Base-by-base conservation (phyloP, 495 filamentous ascomycete genomes). In the Acidiella bohemica region DNA sequence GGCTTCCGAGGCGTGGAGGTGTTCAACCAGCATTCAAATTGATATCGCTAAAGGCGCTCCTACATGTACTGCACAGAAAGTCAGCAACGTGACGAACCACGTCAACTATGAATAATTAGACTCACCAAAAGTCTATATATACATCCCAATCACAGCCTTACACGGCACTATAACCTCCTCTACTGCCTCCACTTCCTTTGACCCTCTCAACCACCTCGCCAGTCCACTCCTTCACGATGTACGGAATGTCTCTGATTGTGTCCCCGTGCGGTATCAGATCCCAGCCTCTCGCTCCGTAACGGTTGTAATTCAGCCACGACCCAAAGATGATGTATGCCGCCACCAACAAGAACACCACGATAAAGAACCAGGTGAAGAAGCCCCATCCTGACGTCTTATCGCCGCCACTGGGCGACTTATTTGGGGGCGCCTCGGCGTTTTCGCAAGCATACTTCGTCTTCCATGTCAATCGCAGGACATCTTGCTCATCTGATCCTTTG, bases 241-340 rank as follows among this genome's bases (percentile, higher is more conserved):
- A 97, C 6, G 90, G 92, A 3, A 95, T 53, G 46, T 97, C 90
- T 37, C 87, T 75, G 52, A 97, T 78, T 10, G 83, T 81, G 58
- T 97, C 90, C 40, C 81, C 76, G 58, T 96, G 92, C 0, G 90
- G 90, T 9, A 96, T 70, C 10, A 96, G 71, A 50, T 96, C 90
- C 90, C 86, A 95, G 40, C 90, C 90, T 16, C 90, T 71, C 30
- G 85, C 85, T 19, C 86, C 87, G 58, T 93, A 92, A 42, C 86
- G 84, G 67, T 84, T 95, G 70, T 96, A 96, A 66, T 96, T 96
- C 50, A 96, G 77, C 90, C 90, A 97, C 17, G 86, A 92, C 54
- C 86, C 86, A 53, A 96, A 96, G 59, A 97, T 94, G 48, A 97
- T 77, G 61, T 97, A 97, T 16, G 92, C 65, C 12, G 90, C 86